phyloP scores from a whole-genome alignment of 2,329 filamentous ascomycete genomes.

The Leptographium procerum region DNA sequence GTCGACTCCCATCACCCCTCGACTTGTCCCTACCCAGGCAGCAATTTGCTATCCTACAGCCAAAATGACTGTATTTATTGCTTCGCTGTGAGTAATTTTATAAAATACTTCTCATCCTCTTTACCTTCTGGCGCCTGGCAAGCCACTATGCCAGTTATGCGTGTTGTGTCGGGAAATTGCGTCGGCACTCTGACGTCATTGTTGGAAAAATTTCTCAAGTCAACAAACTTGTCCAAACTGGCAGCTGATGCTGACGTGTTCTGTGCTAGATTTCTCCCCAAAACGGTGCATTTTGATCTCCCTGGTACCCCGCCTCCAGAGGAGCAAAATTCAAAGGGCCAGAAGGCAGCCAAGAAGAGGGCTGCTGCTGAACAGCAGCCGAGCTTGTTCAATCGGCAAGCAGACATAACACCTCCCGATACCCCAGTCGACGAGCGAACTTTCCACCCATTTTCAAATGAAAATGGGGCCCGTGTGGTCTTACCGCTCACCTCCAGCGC shows the following conservation, averaged over 20 bases:
- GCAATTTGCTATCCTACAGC: not conserved
- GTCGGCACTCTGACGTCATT: conserved; percentile 9
- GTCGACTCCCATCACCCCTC: not conserved
- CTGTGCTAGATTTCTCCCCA: conserved; percentile 71
- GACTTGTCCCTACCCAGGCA: not conserved
- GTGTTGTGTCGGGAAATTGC: not conserved
- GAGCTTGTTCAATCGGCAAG: conserved; percentile 39
- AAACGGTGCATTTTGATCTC: conserved; percentile 79
- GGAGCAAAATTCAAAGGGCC: conserved; percentile 15
- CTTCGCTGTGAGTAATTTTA: conserved; percentile 24
- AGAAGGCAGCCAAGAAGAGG: conserved; percentile 14
- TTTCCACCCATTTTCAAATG: conserved; percentile 43
- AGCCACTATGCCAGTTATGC: not conserved
- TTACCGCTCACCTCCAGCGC: conserved; percentile 42
- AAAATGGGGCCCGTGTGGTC: conserved; percentile 46
- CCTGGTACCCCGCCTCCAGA: conserved; percentile 35
- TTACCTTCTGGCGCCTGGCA: not conserved
- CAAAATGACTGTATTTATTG: conserved; percentile 29
- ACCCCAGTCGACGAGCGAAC: conserved; percentile 39
- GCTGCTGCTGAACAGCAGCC: conserved; percentile 27
- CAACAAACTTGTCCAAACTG: not conserved
- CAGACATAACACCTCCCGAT: conserved; percentile 41
- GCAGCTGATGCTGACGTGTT: conserved; percentile 1
- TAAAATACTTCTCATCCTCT: not conserved
- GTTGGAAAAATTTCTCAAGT: not conserved